A percentile compares a stretch with the other conserved stretches of the same genome.
Evolutionary conservation across 108 stramenopile species (phyloP).

Genomic region (Fragilaria crotonensis): DNA sequence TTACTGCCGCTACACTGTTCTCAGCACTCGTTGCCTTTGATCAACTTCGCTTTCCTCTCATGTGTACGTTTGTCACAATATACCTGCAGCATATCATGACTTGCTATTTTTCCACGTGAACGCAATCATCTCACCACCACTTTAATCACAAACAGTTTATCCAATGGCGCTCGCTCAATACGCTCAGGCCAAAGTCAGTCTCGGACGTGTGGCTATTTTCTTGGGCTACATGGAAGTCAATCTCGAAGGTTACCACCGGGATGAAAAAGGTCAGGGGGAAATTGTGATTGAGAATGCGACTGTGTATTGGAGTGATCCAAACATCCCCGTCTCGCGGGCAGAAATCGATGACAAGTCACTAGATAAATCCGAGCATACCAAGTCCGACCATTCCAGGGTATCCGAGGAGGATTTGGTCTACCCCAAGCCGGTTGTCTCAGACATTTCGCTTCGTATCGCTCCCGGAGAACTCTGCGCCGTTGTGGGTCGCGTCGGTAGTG

Average conservation of each 20-base stretch:
- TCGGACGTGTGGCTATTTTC: constrained; percentile 21
- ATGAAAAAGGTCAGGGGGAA: constrained; percentile 25
- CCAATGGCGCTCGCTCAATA: constrained; percentile 60
- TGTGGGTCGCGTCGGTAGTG: constrained; percentile 78
- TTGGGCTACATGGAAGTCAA: constrained; percentile 37
- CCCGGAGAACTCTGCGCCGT: constrained; percentile 77
- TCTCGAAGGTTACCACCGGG: constrained; percentile 4
- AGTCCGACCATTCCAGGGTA: constrained; percentile 7
- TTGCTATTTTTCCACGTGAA: too few species aligned
- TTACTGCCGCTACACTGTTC: constrained; percentile 54
- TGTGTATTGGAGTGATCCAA: constrained; percentile 60
- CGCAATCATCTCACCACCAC: too few species aligned
- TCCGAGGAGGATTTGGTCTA: constrained; percentile 21
- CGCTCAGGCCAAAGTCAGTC: constrained; percentile 59
- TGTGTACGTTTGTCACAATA: constrained; percentile 21
- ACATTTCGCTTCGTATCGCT: constrained; percentile 33
- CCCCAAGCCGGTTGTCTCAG: constrained; percentile 36
- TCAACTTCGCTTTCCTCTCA: constrained; percentile 58
- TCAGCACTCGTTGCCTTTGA: constrained; percentile 62
- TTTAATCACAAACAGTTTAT: constrained; percentile 31
- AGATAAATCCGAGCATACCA: not conserved
- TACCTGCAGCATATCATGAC: too few species aligned
- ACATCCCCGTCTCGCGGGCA: constrained; percentile 21
- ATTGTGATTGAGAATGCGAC: constrained; percentile 47
- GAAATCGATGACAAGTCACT: constrained; percentile 9